These are phyloP conservation scores for Ramaria sp. DNA, from an alignment of 768 basidiomycete genomes.

Conservation along the genomic window DNA sequence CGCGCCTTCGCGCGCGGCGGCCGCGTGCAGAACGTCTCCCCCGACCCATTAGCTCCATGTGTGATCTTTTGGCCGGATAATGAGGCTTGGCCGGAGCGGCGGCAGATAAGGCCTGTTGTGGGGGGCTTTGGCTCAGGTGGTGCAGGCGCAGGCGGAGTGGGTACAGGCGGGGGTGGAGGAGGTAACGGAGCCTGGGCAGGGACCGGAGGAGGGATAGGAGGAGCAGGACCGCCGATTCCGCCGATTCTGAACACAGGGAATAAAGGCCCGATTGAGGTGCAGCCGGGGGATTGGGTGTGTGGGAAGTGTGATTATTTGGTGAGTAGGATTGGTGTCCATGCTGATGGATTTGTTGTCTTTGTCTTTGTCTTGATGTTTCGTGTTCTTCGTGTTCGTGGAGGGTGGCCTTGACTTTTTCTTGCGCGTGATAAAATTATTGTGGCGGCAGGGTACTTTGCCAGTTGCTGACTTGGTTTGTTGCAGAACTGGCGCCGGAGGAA, in stretches of 20 bases:
- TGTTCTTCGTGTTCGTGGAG: not conserved
- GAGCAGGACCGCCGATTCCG: slow-evolving; percentile 23
- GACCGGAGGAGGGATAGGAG: slow-evolving; percentile 31
- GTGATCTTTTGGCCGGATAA: slow-evolving; percentile 91
- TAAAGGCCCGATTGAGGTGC: slow-evolving; percentile 78
- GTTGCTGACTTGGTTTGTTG: not conserved
- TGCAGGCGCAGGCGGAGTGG: too few species aligned
- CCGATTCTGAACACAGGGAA: slow-evolving; percentile 87
- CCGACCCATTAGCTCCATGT: slow-evolving; percentile 60
- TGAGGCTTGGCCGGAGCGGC: slow-evolving; percentile 69
- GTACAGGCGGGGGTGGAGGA: too few species aligned
- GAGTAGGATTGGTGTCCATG: not conserved
- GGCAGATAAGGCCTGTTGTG: slow-evolving; percentile 43
- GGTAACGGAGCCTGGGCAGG: too few species aligned
- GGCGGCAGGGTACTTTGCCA: not conserved
- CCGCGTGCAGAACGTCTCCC: slow-evolving; percentile 69
- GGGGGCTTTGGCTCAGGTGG: too few species aligned
- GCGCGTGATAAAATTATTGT: too few species aligned
- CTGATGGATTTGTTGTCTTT: not conserved
- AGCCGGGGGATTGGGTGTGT: slow-evolving; percentile 71
- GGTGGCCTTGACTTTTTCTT: too few species aligned
- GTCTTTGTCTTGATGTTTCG: not conserved
- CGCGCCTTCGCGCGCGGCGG: slow-evolving; percentile 68
- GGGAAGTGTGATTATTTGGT: slow-evolving; percentile 69
- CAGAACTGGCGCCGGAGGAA: slow-evolving; percentile 76